Conservation (phyloP, 305 asterid species). For the Vinca major region DNA sequence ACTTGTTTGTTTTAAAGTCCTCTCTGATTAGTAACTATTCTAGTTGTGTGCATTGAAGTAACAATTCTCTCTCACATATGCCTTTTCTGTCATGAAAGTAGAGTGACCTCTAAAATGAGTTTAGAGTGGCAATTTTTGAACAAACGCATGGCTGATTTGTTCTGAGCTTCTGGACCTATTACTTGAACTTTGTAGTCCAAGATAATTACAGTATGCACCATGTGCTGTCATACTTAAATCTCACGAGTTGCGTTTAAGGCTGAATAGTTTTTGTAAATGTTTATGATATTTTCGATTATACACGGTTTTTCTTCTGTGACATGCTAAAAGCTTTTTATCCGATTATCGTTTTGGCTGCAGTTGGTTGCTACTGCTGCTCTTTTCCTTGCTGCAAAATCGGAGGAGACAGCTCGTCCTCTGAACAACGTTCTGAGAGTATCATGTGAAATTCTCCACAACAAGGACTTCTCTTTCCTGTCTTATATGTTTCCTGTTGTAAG, state of each 20-base stretch:
- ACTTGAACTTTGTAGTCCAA: not conserved
- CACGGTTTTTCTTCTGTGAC: not conserved
- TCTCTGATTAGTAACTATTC: not conserved
- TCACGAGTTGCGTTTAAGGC: not conserved
- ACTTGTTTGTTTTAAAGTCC: not conserved
- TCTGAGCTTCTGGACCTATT: not conserved
- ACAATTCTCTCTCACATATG: too few relatives aligned
- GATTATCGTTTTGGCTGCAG: conserved; percentile 38
- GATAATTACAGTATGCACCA: not conserved
- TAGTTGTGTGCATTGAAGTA: too few relatives aligned
- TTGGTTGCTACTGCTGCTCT: conserved; percentile 89
- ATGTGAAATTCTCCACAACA: conserved; percentile 70
- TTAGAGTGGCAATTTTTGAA: not conserved
- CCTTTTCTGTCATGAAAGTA: too few relatives aligned
- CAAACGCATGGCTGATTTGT: not conserved
- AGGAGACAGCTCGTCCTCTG: conserved; percentile 85
- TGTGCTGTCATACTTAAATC: not conserved
- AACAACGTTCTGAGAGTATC: conserved; percentile 65
- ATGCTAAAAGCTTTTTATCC: conserved; percentile 7
- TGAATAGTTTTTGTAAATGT: not conserved
- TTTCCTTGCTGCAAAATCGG: conserved; percentile 88
- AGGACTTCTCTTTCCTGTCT: conserved; percentile 59
- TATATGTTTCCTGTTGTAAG: conserved; percentile 70
- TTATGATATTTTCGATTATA: conserved; percentile 1
- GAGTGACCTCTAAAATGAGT: too few relatives aligned